Percentiles rank a stretch among this genome's conserved stretches.
These are phyloP conservation scores for Usnea hakonensis DNA, from an alignment of 495 filamentous ascomycete species.

Conservation along the genomic window DNA sequence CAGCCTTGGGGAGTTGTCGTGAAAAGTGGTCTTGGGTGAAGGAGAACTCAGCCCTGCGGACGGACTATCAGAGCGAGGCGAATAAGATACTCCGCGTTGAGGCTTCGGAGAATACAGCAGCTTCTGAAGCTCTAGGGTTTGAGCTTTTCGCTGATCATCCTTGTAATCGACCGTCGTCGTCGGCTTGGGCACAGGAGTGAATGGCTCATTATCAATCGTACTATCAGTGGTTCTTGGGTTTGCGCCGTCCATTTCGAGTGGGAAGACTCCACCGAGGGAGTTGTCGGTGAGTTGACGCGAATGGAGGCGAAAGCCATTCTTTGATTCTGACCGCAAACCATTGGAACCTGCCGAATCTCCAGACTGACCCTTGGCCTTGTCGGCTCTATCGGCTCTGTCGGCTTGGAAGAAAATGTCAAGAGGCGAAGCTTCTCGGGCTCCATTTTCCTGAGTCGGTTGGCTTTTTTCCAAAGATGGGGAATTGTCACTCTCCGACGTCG, in stretches of 20 bases:
- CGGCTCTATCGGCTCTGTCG: slow-evolving; percentile 68
- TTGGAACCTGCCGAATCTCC: slow-evolving; percentile 17
- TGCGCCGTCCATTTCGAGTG: slow-evolving; percentile 56
- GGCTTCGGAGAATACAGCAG: slow-evolving; percentile 36
- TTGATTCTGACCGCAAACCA: slow-evolving; percentile 28
- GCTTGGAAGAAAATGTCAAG: slow-evolving; percentile 85
- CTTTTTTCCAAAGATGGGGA: slow-evolving; percentile 27
- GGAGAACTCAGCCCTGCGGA: slow-evolving; percentile 20
- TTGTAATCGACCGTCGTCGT: slow-evolving; percentile 22
- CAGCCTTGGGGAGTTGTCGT: not conserved
- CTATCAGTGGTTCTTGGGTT: slow-evolving; percentile 42
- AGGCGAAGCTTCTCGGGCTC: slow-evolving; percentile 58
- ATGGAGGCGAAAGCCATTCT: slow-evolving; percentile 26
- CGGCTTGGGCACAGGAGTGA: slow-evolving; percentile 24
- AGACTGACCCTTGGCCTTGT: slow-evolving; percentile 49
- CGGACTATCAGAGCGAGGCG: slow-evolving; percentile 37
- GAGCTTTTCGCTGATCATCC: slow-evolving; percentile 38
- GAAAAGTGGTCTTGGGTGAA: not conserved
- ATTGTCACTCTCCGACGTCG: slow-evolving; percentile 25
- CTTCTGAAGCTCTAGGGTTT: slow-evolving; percentile 42
- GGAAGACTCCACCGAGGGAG: slow-evolving; percentile 49
- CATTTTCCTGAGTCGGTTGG: slow-evolving; percentile 21
- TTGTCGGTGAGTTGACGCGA: slow-evolving; percentile 31
- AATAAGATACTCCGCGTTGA: slow-evolving; percentile 27
- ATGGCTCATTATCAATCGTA: slow-evolving; percentile 47